Percentiles rank a stretch among this genome's conserved stretches.
These are phyloP conservation scores for Cucurbita ficifolia DNA, from an alignment of 306 rosid genomes.

Conservation along the genomic window DNA sequence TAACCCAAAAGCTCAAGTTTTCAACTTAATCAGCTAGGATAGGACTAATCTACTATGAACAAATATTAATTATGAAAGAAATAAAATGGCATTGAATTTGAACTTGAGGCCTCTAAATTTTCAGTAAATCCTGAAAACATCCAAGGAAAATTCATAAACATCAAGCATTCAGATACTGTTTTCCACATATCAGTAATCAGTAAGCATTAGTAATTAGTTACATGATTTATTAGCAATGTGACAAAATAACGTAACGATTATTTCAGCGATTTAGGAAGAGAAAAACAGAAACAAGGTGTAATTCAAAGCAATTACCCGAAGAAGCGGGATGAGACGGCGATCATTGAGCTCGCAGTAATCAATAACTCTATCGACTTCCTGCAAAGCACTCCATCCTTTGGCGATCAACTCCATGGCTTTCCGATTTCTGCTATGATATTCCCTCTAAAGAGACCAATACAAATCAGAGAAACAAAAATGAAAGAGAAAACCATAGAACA, in stretches of 20 bases:
- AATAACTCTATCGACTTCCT: slow-evolving; percentile 85
- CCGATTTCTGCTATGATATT: slow-evolving; percentile 69
- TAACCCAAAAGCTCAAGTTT: not conserved
- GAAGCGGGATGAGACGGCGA: slow-evolving; percentile 67
- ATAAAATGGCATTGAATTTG: not conserved
- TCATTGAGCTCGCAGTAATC: slow-evolving; percentile 73
- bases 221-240: not conserved
- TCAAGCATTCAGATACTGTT: not conserved
- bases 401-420: slow-evolving; percentile 73
- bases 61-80: not conserved
- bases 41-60: not conserved
- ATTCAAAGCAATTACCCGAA: slow-evolving; percentile 24
- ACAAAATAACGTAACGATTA: no score
- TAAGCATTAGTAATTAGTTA: not conserved
- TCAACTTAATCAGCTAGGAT: not conserved
- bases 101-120: not conserved
- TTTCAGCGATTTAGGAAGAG: not conserved
- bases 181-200: not conserved
- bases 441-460: slow-evolving; percentile 32
- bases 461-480: not conserved
- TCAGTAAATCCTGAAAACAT: not conserved
- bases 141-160: not conserved
- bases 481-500: not conserved
- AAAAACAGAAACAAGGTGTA: not conserved
- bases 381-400: slow-evolving; percentile 72